Base-by-base conservation (phyloP, 176 grass and related monocot genomes). In the Poa pratensis region DNA sequence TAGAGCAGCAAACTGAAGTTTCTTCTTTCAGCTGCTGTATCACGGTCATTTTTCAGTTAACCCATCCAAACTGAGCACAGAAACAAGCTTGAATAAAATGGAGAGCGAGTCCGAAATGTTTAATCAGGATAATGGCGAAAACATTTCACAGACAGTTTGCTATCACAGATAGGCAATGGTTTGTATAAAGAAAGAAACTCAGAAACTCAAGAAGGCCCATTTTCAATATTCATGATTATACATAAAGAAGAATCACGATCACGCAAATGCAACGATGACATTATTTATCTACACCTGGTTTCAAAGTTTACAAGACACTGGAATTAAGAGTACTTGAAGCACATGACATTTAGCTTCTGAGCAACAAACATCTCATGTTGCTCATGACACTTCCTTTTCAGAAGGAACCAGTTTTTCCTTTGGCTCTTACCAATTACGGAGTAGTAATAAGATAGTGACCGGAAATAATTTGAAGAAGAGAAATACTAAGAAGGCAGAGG, bases 281-380 rank as follows among this genome's bases (percentile, higher is more conserved):
- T 57, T 70, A 37, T 35, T 57, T 70, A 50, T 26, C 59, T 76
- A 77, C 52, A 88, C 0, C 24, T 57, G 55, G 9, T 74, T 80
- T 39, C n/a, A 37, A 65, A 35, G 26, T 76, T 60, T 19, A 32
- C 0, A 84, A 73, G 11, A 57, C 72, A 55, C 13, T 72, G 53
- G 13, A 28, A 73, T 39, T 3, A 24, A n/a, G 1, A 34, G 1
- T 49, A 22, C 6, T 39, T 40, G 22, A 37, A 80, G 58, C 46
- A 88, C 50, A 83, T 74, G 50, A n/a, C n/a, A n/a, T n/a, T n/a
- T n/a, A 37, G 2, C 62, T 89, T 89, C 75, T 63, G 20, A 45
- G 27, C 58, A 14, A 60, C n/a, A 61, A 6, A 6, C 63, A 78
- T n/a, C 55, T 4, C 26, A 53, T 67, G 55, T 34, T 85, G 24